Evolutionary conservation across 345 rosid genomes (phyloP).

Genomic region (Eucalyptus cloeziana): DNA sequence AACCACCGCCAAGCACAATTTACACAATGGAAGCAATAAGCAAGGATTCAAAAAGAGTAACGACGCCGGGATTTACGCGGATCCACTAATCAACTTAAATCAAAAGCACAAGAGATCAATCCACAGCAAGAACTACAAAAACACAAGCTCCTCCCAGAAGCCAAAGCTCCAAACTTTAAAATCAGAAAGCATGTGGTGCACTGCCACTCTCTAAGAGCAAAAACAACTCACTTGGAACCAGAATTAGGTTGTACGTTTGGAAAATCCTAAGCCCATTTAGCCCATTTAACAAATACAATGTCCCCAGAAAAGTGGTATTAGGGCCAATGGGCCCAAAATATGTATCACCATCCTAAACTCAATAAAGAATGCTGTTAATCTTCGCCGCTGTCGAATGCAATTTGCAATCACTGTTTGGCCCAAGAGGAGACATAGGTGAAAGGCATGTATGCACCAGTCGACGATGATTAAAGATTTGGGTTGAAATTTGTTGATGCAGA

Average conservation of each 20-base stretch:
- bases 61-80: background rate
- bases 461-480: no score
- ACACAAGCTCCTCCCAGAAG: background rate
- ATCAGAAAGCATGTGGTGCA: background rate
- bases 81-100: background rate
- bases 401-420: background rate
- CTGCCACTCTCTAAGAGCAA: background rate
- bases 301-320: accelerated
- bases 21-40: background rate
- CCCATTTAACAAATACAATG: background rate
- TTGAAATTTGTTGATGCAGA: no score
- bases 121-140: background rate
- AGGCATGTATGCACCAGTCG: no score
- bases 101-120: background rate
- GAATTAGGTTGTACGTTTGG: background rate
- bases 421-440: background rate
- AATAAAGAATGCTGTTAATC: background rate
- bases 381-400: background rate
- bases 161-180: background rate
- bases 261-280: background rate
- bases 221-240: background rate
- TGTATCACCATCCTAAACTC: background rate
- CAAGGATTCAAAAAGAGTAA: background rate
- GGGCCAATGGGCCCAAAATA: background rate
- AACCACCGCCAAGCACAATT: background rate